A percentile compares a stretch with the other conserved stretches of the same genome.
Evolutionary conservation across 192 early-diverging fungal species (phyloP).

Genomic region (Lunasporangiospora selenospora): DNA sequence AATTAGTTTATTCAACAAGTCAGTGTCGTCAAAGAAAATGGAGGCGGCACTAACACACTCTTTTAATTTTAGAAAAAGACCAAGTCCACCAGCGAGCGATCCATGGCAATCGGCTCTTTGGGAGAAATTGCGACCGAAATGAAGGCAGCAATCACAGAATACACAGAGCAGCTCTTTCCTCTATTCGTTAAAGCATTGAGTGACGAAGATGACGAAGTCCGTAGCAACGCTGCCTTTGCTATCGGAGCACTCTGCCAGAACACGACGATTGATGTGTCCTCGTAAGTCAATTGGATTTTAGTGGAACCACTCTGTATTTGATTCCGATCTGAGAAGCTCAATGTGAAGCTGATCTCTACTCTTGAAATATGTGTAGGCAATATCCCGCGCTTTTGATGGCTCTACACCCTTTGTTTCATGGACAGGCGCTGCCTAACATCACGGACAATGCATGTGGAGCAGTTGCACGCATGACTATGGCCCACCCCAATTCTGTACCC

Average conservation of each 20-base stretch:
- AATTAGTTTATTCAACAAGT: not conserved
- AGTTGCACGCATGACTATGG: conserved; percentile 72
- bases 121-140: conserved; percentile 75
- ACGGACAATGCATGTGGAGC: conserved; percentile 82
- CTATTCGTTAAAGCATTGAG: conserved; percentile 70
- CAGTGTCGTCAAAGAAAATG: no score
- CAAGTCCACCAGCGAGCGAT: conserved; percentile 72
- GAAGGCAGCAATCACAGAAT: conserved; percentile 57
- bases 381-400: conserved; percentile 64
- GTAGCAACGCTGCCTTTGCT: conserved; percentile 84
- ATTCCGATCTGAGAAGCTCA: no score
- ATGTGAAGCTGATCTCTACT: no score
- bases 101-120: conserved; percentile 86
- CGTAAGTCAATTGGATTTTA: no score
- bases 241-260: conserved; percentile 72
- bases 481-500: conserved; percentile 72
- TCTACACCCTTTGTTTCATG: conserved; percentile 62
- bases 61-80: conserved; percentile 60
- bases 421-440: conserved; percentile 52
- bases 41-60: no score
- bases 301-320: no score
- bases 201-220: conserved; percentile 80
- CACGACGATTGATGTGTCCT: conserved; percentile 55
- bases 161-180: conserved; percentile 66
- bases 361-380: conserved; percentile 53